phyloP scores from a whole-genome alignment of 352 stramenopile species.

The Pythium aphanidermatum region DNA sequence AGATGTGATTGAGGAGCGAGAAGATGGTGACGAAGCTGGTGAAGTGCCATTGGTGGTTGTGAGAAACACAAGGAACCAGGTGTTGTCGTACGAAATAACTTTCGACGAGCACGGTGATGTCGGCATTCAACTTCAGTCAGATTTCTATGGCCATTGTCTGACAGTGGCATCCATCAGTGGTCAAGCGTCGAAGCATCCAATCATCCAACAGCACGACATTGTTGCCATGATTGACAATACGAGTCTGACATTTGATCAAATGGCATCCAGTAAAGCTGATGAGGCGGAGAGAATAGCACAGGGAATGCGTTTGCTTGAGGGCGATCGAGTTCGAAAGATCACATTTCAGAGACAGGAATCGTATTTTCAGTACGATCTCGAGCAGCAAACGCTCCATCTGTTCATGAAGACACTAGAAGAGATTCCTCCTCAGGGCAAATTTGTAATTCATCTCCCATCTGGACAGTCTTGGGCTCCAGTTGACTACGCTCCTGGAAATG shows the following conservation, averaged over 20 bases:
- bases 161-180: conserved; percentile 30
- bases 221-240: conserved; percentile 33
- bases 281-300: conserved; percentile 23
- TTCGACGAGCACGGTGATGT: conserved; percentile 40
- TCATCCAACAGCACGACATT: conserved; percentile 53
- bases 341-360: conserved; percentile 48
- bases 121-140: conserved; percentile 37
- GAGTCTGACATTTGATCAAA: conserved; percentile 20
- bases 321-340: conserved; percentile 23
- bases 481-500: conserved; percentile 1
- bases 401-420: conserved; percentile 33
- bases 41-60: conserved; percentile 37
- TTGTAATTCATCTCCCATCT: conserved; percentile 27
- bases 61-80: conserved; percentile 52
- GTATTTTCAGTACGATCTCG: conserved; percentile 38
- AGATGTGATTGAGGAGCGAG: not conserved
- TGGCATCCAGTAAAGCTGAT: conserved; percentile 23
- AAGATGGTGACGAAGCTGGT: conserved; percentile 1
- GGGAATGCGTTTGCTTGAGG: conserved; percentile 24
- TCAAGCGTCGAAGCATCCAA: conserved; percentile 31
- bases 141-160: conserved; percentile 50
- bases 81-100: conserved; percentile 56
- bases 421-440: conserved; percentile 23
- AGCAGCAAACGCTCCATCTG: conserved; percentile 20
- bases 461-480: conserved; percentile 23